Base-by-base conservation (phyloP, 176 grass and related monocot genomes). In the Zea luxurians region DNA sequence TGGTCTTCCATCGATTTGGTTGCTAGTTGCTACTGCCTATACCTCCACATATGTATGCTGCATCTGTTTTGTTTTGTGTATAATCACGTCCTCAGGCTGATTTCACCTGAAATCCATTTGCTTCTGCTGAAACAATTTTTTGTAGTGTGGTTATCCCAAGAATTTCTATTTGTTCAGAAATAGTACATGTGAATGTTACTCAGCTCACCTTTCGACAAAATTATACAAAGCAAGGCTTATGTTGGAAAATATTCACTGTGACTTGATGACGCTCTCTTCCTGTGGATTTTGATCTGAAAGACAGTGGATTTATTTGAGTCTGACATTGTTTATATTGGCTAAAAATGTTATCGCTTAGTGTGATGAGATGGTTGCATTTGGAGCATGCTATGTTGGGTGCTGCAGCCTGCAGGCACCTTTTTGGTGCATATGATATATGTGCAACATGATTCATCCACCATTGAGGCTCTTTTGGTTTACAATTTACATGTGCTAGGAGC, bases 381-480 rank as follows among this genome's bases (percentile, higher is more conserved):
- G 69, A 83, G 48, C 47, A 76, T 11, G 13, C n/a, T 77, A 48
- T 82, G 73, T 48, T 82, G 73, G 21, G 57, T 86, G 78, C 64
- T 41, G 63, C 40, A 37, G 61, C 11, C 2, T 41, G 63, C 40
- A 37, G 61, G 16, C 2, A 77, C 40, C 11, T 38, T 40, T 27
- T 70, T 84, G 40, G 27, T 76, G 70, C 37, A 77, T 5, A 70
- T 80, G 21, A 53, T 75, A 21, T 17, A 38, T 68, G 53, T 41
- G 47, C 13, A 46, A 4, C 62, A 48, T 38, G 46, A 59, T 46
- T 77, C 61, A 45, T 46, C 49, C 2, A 59, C 40, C 12, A 48
- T 34, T 44, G 59, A 18, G 27, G 38, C 47, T 80, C 59, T 82
- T 68, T 75, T 66, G 8, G 27, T 80, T 58, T 71, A 70, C 36